Percentiles rank a stretch among this genome's conserved stretches.
phyloP scores from a whole-genome alignment of 2,329 filamentous ascomycete genomes.

The Pseudogymnoascus sp. region DNA sequence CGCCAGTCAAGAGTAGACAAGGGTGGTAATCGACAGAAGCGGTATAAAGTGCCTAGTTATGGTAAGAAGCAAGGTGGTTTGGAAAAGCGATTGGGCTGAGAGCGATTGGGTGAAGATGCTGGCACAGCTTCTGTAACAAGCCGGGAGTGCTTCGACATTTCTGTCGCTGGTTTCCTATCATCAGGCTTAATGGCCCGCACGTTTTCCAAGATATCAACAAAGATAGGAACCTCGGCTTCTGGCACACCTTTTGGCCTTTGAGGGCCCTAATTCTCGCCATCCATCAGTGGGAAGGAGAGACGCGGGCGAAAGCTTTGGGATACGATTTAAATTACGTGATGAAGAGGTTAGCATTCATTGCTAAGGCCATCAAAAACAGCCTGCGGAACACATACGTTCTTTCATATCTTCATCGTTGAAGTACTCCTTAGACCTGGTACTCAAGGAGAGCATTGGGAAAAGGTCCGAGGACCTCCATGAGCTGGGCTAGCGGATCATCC shows the following conservation, averaged over 20 bases:
- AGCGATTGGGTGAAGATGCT: conserved; percentile 6
- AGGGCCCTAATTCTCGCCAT: not conserved
- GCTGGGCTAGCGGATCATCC: not conserved
- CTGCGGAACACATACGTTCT: too few species aligned
- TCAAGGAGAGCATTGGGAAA: not conserved
- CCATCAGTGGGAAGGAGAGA: not conserved
- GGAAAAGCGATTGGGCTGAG: conserved; percentile 18
- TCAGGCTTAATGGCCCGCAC: conserved; percentile 83
- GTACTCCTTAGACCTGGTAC: not conserved
- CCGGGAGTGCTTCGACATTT: conserved; percentile 77
- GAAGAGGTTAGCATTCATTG: not conserved
- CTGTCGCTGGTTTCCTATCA: conserved; percentile 81
- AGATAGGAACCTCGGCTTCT: conserved; percentile 64
- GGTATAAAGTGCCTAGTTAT: conserved; percentile 18
- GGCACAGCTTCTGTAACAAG: conserved; percentile 31
- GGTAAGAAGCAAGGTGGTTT: conserved; percentile 22
- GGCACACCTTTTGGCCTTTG: conserved; percentile 28
- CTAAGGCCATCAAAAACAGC: not conserved
- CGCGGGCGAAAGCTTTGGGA: not conserved
- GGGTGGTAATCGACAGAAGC: conserved; percentile 24
- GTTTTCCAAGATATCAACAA: conserved; percentile 70
- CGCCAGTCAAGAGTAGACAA: conserved; percentile 22
- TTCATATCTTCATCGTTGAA: not conserved
- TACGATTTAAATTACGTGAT: not conserved
- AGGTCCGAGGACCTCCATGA: not conserved